phyloP scores from a whole-genome alignment of 108 stramenopile species.

The Bacterosira constricta region DNA sequence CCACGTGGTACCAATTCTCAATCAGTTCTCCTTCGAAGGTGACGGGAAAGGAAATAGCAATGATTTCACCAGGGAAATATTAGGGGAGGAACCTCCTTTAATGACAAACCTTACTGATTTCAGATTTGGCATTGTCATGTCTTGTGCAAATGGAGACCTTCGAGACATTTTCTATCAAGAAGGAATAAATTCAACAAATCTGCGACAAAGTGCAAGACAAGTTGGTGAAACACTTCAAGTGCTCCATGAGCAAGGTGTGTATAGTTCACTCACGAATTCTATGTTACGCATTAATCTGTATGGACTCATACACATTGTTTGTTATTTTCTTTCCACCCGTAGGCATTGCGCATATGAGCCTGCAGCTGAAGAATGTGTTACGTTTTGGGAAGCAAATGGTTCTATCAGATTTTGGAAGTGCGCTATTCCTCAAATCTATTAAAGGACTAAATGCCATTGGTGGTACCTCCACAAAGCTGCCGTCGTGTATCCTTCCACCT shows the following conservation, averaged over 20 bases:
- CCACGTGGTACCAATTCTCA: constrained; percentile 38
- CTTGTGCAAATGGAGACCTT: constrained; percentile 58
- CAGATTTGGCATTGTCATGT: constrained; percentile 71
- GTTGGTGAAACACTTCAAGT: constrained; percentile 54
- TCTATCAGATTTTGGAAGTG: constrained; percentile 51
- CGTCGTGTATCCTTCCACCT: constrained; percentile 40
- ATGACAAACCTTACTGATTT: constrained; percentile 44
- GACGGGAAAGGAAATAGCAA: constrained; percentile 44
- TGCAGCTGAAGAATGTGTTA: constrained; percentile 34
- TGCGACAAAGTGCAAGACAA: constrained; percentile 38
- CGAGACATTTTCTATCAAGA: constrained; percentile 44
- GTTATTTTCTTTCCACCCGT: constrained; percentile 1
- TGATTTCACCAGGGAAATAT: constrained; percentile 38
- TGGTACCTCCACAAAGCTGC: constrained; percentile 61
- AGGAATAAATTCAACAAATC: constrained; percentile 8
- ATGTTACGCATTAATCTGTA: constrained; percentile 16
- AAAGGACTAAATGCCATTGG: constrained; percentile 40
- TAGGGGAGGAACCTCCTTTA: constrained; percentile 1
- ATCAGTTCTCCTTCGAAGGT: constrained; percentile 33
- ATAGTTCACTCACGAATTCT: too few species aligned
- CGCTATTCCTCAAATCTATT: constrained; percentile 54
- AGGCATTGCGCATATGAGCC: constrained; percentile 34
- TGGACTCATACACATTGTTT: constrained; percentile 1
- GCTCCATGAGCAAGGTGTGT: constrained; percentile 70
- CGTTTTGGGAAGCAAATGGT: constrained; percentile 9